Base-by-base conservation (phyloP, 2,329 filamentous ascomycete genomes). In the Chrysoporthe deuterocubensis region DNA sequence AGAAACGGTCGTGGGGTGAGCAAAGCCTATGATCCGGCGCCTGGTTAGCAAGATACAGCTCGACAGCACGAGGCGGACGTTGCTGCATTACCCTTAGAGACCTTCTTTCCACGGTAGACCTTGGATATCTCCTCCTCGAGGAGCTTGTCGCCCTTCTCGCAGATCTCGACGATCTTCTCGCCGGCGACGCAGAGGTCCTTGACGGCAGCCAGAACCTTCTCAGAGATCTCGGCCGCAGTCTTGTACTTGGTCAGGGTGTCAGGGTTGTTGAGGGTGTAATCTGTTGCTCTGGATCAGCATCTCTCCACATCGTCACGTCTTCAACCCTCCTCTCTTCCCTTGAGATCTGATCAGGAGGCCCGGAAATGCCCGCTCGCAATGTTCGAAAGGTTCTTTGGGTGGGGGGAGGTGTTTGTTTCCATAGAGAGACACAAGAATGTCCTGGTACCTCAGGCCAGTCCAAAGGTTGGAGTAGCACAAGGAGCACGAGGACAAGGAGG, bases 161-260 rank as follows among this genome's bases (percentile, higher is more conserved):
- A 99, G 81, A 99, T 88, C 75, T 93, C 90, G 75, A 98, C 87
- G 76, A 98, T 93, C 87, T 97, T 97, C 81, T 91, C 92, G 75
- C 93, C 95, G 71, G 95, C 91, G 70, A 92, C 86, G 78, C 93
- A 89, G 71, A 90, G 84, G 79, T 87, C 84, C 69, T 87, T 84
- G 73, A 99, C 95, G 74, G 91, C 91, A 75, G 94, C 93, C 74
- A 99, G 89, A 74, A 97, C 95, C 85, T 95, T 97, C 81, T 97
- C 93, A 63, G 95, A 96, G 82, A 99, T 98, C 79, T 92, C 87
- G 71, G 92, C 95, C 67, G 96, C 96, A 73, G 92, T 94, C 90
- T 97, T 98, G 88, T 98, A 98, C 87, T 98, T 99, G 83, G 96
- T 98, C 76, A 99, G 88, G 76, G 94, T 97, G 80, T 96, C 92